Evolutionary conservation across 495 filamentous ascomycete species (phyloP).

Genomic region (Penicillium pancosmium): DNA sequence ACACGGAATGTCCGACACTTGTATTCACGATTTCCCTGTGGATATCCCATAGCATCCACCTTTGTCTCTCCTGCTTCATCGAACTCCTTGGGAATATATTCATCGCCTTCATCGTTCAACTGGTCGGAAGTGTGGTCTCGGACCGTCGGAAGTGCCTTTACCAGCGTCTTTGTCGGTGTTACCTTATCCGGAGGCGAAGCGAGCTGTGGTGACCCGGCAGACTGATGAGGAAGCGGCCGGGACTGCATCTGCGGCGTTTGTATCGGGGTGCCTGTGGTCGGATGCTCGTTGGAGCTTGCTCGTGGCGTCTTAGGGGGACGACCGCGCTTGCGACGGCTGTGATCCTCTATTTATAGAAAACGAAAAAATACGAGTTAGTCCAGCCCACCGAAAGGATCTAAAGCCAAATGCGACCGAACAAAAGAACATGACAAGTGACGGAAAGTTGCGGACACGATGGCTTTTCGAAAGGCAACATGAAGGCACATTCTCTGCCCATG

Average conservation of each 20-base stretch:
- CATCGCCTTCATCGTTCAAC: conserved; percentile 86
- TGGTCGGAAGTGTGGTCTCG: conserved; percentile 98
- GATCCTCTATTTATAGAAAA: conserved; percentile 55
- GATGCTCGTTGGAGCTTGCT: conserved; percentile 51
- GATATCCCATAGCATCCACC: conserved; percentile 79
- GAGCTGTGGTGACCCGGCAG: conserved; percentile 61
- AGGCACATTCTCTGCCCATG: conserved; percentile 18
- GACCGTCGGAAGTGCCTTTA: conserved; percentile 96
- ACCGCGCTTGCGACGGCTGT: conserved; percentile 82
- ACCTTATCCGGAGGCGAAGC: conserved; percentile 78
- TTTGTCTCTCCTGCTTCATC: conserved; percentile 94
- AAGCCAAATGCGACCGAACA: conserved; percentile 11
- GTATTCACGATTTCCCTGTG: conserved; percentile 82
- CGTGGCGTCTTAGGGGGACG: conserved; percentile 76
- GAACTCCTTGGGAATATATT: conserved; percentile 92
- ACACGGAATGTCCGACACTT: conserved; percentile 93
- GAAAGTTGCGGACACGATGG: conserved; percentile 4
- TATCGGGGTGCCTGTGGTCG: conserved; percentile 53
- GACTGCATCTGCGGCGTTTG: conserved; percentile 83
- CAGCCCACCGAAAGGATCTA: background rate
- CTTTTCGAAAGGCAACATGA: conserved; percentile 2
- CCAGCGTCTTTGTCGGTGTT: conserved; percentile 82
- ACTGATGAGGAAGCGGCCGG: conserved; percentile 63
- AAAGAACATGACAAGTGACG: conserved; percentile 1
- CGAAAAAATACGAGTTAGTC: conserved; percentile 23